Evolutionary conservation across 352 stramenopile genomes (phyloP).

Genomic region (Thraustochytrium sp.): DNA sequence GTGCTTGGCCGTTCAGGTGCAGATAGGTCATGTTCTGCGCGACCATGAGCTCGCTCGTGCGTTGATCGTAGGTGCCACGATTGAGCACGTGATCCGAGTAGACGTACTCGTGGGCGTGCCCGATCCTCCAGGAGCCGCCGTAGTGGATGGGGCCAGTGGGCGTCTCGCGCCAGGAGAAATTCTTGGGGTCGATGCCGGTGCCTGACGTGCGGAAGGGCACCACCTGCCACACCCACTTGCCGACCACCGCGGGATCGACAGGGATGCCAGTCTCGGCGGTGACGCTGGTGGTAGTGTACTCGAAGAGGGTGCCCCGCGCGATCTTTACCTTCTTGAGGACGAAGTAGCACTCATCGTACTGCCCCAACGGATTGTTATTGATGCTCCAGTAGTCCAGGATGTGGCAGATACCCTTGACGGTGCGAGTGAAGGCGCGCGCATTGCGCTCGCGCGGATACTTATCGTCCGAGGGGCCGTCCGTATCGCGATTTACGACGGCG

Average conservation of each 20-base stretch:
- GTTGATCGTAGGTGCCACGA: not conserved
- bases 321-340: conserved; percentile 16
- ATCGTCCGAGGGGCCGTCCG: not conserved
- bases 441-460: not conserved
- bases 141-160: not conserved
- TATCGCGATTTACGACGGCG: not conserved
- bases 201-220: not conserved
- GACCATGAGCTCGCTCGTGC: not conserved
- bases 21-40: not conserved
- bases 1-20: not conserved
- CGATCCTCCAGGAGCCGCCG: not conserved
- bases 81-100: not conserved
- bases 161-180: not conserved
- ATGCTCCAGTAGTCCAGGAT: not conserved
- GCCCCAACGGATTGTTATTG: not conserved
- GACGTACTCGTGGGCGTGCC: not conserved
- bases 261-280: not conserved
- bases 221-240: not conserved
- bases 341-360: conserved; percentile 1
- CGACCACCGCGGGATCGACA: not conserved
- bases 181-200: not conserved
- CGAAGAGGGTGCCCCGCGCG: not conserved
- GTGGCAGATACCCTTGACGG: not conserved
- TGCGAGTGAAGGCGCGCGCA: not conserved
- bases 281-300: not conserved